Conservation (phyloP, 345 rosid genomes). For the Litchi chinensis region DNA sequence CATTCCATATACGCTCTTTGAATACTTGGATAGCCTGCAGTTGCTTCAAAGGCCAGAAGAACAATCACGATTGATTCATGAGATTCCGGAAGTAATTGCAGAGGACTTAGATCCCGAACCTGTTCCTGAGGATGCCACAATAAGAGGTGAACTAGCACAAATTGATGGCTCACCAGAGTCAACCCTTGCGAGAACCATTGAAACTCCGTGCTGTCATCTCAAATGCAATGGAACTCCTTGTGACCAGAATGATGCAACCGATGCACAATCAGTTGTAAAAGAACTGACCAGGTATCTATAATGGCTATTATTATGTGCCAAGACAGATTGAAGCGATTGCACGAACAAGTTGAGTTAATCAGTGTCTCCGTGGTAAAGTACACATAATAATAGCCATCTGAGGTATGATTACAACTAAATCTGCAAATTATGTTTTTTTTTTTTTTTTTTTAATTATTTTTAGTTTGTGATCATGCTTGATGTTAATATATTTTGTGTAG, state of each 20-base stretch:
- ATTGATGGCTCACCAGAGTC: background rate
- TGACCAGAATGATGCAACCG: background rate
- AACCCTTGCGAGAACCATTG: background rate
- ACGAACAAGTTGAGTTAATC: background rate
- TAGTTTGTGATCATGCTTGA: background rate
- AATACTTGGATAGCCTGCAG: conserved; percentile 26
- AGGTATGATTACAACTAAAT: background rate
- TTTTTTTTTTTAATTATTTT: too few species aligned
- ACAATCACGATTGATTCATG: conserved; percentile 34
- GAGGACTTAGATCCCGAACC: conserved; percentile 12
- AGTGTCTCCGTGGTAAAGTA: background rate
- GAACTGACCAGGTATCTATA: background rate
- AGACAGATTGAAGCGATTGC: background rate
- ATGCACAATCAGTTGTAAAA: background rate
- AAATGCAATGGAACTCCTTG: background rate
- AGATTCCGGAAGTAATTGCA: conserved; percentile 39
- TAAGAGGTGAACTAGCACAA: background rate
- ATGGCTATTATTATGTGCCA: background rate
- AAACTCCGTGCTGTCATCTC: background rate
- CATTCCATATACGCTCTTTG: conserved; percentile 23
- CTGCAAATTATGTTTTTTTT: too few species aligned
- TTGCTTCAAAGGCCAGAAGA: conserved; percentile 38
- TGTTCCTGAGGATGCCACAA: background rate
- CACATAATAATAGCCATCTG: background rate
- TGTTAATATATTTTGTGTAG: background rate